Conservation (phyloP, 441 rosid genomes). For the Populus hybrid region DNA sequence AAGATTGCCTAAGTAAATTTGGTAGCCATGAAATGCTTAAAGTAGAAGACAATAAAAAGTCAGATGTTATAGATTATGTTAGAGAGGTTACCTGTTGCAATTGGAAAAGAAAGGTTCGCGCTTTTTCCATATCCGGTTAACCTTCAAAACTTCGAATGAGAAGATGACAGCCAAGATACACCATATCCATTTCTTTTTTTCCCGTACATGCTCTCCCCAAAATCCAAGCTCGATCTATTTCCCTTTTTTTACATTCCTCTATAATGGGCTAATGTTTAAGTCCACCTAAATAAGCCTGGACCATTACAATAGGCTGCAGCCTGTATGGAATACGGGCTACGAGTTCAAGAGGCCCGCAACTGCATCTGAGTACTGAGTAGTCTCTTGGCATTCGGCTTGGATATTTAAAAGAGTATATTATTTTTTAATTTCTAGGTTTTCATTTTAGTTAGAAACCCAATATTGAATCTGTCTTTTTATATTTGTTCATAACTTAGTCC, state of each 20-base stretch:
- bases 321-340: neutral
- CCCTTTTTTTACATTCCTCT: too few species aligned
- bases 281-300: neutral
- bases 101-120: neutral
- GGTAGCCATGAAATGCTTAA: neutral
- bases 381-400: too few species aligned
- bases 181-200: conserved; percentile 22
- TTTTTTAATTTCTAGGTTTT: too few species aligned
- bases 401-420: too few species aligned
- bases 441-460: too few species aligned
- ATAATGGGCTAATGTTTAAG: too few species aligned
- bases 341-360: neutral
- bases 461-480: too few species aligned
- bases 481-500: too few species aligned
- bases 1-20: neutral
- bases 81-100: conserved; percentile 27
- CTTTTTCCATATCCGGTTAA: conserved; percentile 13
- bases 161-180: conserved; percentile 35
- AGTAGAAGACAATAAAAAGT: neutral
- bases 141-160: conserved; percentile 27
- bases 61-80: neutral
- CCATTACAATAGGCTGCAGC: neutral
- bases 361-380: too few species aligned
- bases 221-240: neutral
- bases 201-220: conserved; percentile 1